Percentiles rank a stretch among this genome's conserved stretches.
phyloP scores from a whole-genome alignment of 768 basidiomycete species.

The Russula olivacea region DNA sequence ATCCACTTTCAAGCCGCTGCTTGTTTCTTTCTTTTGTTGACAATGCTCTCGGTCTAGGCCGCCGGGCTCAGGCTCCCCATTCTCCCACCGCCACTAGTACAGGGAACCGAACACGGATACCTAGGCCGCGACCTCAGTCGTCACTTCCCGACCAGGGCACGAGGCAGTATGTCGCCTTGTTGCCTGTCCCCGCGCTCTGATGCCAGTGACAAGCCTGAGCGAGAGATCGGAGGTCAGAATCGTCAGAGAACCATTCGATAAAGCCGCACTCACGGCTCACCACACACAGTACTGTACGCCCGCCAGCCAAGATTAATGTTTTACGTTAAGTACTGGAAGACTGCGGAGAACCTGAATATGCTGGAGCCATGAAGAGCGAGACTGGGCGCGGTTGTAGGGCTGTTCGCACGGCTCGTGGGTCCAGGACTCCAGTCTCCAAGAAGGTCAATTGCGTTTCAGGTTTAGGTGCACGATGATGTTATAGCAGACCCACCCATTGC shows the following conservation, averaged over 20 bases:
- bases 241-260: neutral
- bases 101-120: neutral
- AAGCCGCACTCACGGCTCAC: conserved; percentile 6
- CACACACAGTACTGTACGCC: neutral
- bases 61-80: neutral
- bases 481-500: neutral
- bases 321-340: neutral
- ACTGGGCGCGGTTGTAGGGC: neutral
- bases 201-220: neutral
- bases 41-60: neutral
- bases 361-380: neutral
- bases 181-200: neutral
- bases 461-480: neutral
- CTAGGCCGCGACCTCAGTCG: neutral
- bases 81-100: neutral
- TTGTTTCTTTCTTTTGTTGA: neutral
- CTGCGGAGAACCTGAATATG: neutral
- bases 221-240: neutral
- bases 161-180: neutral
- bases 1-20: conserved; percentile 1
- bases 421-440: neutral
- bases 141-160: neutral
- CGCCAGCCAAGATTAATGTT: neutral
- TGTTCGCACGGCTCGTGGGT: too few relatives aligned
- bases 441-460: neutral